Evolutionary conservation across 352 stramenopile genomes (phyloP).

Genomic region (Pythium inflatum): DNA sequence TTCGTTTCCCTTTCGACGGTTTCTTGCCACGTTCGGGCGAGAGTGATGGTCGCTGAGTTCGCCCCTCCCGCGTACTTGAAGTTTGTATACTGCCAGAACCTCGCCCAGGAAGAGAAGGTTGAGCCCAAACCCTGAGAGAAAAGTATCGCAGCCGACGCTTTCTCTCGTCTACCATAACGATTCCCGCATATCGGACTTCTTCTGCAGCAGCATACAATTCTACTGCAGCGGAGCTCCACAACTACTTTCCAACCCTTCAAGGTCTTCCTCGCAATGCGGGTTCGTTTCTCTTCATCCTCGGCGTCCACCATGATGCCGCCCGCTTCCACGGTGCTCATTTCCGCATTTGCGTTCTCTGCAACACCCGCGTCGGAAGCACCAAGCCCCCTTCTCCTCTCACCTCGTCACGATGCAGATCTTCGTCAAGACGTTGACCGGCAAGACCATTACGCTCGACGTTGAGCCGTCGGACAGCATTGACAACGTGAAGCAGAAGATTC

Average conservation of each 20-base stretch:
- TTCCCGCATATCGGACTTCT: neutral
- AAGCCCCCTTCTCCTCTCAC: neutral
- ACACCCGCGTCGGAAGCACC: conserved; percentile 12
- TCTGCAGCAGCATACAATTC: neutral
- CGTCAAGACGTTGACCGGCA: conserved; percentile 93
- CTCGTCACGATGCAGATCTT: conserved; percentile 51
- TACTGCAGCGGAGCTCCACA: conserved; percentile 9
- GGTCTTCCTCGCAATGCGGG: conserved; percentile 10
- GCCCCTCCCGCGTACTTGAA: conserved; percentile 27
- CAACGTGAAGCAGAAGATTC: conserved; percentile 97
- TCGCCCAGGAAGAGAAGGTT: conserved; percentile 13
- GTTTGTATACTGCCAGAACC: conserved; percentile 23
- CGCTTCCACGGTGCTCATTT: conserved; percentile 1
- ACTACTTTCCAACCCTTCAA: conserved; percentile 23
- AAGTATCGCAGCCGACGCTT: conserved; percentile 21
- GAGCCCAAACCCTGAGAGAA: conserved; percentile 7
- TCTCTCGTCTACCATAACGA: neutral
- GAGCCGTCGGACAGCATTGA: conserved; percentile 93
- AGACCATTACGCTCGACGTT: conserved; percentile 92
- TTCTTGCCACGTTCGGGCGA: neutral
- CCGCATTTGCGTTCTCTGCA: conserved; percentile 19
- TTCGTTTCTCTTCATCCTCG: conserved; percentile 5
- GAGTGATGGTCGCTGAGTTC: conserved; percentile 31
- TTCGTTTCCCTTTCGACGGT: conserved; percentile 20
- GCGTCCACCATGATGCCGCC: neutral